phyloP scores from a whole-genome alignment of 1,284 basidiomycete genomes.

The Vanrija sp. region DNA sequence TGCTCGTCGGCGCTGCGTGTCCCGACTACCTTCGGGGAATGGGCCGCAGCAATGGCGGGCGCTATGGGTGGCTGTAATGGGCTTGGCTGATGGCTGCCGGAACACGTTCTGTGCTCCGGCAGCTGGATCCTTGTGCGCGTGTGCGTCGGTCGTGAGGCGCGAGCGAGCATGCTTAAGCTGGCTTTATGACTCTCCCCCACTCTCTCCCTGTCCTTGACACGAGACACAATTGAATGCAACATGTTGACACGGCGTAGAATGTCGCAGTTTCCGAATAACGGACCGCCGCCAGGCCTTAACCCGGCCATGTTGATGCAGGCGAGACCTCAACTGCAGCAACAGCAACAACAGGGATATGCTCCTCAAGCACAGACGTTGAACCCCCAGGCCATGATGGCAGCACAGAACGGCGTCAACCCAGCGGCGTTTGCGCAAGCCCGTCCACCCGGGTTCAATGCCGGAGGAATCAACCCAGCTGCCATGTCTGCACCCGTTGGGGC shows the following conservation, averaged over 20 bases:
- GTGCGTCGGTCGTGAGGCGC: slow-evolving; percentile 19
- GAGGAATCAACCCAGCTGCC: not conserved
- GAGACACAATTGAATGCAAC: slow-evolving; percentile 1
- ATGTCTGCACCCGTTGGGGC: too few species aligned
- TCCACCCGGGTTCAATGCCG: too few species aligned
- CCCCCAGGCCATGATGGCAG: slow-evolving; percentile 6
- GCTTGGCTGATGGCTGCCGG: slow-evolving; percentile 14
- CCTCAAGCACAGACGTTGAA: not conserved
- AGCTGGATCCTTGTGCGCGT: slow-evolving; percentile 26
- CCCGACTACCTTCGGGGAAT: slow-evolving; percentile 5
- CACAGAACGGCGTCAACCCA: slow-evolving; percentile 5
- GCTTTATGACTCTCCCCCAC: slow-evolving; percentile 44
- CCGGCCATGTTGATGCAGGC: slow-evolving; percentile 1
- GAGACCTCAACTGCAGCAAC: too few species aligned
- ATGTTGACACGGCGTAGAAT: slow-evolving; percentile 17
- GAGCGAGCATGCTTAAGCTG: slow-evolving; percentile 37
- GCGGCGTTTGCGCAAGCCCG: not conserved
- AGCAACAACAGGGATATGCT: too few species aligned
- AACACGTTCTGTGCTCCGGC: slow-evolving; percentile 29
- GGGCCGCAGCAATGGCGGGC: slow-evolving; percentile 1
- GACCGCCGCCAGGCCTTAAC: slow-evolving; percentile 6
- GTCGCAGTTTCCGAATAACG: slow-evolving; percentile 23
- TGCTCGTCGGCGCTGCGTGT: too few species aligned
- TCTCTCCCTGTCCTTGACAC: not conserved
- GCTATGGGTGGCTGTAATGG: slow-evolving; percentile 21